phyloP scores from a whole-genome alignment of 345 rosid species.

The Aquilaria sinensis region DNA sequence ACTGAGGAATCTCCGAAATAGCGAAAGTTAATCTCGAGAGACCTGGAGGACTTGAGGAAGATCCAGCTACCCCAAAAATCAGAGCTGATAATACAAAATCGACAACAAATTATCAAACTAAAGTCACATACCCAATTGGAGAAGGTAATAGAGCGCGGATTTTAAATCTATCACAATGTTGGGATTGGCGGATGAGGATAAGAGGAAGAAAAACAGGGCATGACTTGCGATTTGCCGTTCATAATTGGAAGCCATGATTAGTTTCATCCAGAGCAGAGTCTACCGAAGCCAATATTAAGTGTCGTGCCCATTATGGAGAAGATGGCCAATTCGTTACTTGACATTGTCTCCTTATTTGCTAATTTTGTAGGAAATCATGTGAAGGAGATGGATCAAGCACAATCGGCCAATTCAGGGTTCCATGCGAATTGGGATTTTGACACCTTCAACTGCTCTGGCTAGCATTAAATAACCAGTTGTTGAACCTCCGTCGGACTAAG shows the following conservation, averaged over 20 bases:
- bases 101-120: conserved; percentile 52
- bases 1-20: conserved; percentile 23
- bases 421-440: too few species aligned
- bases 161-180: neutral
- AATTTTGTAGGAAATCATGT: too few species aligned
- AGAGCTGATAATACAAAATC: conserved; percentile 7
- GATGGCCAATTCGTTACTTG: neutral
- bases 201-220: conserved; percentile 8
- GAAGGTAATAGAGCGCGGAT: conserved; percentile 23
- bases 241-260: conserved; percentile 55
- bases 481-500: too few species aligned
- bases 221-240: neutral
- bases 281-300: conserved; percentile 6
- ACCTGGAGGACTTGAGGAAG: conserved; percentile 45
- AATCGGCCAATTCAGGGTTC: too few species aligned
- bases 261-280: conserved; percentile 39
- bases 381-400: too few species aligned
- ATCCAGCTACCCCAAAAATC: conserved; percentile 38
- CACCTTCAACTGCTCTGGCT: too few species aligned
- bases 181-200: conserved; percentile 23
- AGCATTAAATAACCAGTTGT: too few species aligned
- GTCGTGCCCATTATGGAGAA: neutral
- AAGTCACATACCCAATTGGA: conserved; percentile 40
- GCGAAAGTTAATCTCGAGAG: conserved; percentile 29
- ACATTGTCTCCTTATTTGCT: too few species aligned